phyloP scores from a whole-genome alignment of 2,329 filamentous ascomycete genomes.

The Apiospora arundinis region DNA sequence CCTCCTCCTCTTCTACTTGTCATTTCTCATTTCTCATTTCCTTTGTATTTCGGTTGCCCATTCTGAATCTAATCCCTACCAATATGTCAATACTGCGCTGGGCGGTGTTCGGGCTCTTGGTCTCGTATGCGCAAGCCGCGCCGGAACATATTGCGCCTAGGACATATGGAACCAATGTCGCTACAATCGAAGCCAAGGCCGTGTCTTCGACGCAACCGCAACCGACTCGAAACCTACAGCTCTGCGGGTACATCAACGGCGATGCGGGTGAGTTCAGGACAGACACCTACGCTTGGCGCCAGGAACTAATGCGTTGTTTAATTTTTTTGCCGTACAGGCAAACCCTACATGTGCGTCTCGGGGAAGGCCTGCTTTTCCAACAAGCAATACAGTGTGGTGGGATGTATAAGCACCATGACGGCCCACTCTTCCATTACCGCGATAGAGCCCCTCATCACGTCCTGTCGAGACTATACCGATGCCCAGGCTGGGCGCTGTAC shows the following conservation, averaged over 20 bases:
- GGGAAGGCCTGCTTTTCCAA: not conserved
- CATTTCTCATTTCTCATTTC: not conserved
- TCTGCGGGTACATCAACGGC: not conserved
- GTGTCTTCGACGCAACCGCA: not conserved
- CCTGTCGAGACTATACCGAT: not conserved
- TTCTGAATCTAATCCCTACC: no score
- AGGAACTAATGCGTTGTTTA: not conserved
- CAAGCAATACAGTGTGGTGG: not conserved
- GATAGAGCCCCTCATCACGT: not conserved
- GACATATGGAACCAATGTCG: not conserved
- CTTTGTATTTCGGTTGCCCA: no score
- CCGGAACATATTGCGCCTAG: not conserved
- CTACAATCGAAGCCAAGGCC: not conserved
- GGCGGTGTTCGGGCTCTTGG: not conserved
- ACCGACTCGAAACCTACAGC: not conserved
- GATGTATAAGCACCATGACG: not conserved
- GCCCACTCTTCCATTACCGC: not conserved
- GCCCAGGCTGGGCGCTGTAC: not conserved
- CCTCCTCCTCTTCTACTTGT: not conserved
- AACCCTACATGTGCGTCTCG: not conserved
- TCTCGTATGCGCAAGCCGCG: not conserved
- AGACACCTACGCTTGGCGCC: not conserved
- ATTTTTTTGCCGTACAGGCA: not conserved
- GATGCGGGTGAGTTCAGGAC: not conserved
- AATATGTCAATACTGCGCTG: not conserved